phyloP scores from a whole-genome alignment of 192 early-diverging fungal species.

The Coemansia sp. region DNA sequence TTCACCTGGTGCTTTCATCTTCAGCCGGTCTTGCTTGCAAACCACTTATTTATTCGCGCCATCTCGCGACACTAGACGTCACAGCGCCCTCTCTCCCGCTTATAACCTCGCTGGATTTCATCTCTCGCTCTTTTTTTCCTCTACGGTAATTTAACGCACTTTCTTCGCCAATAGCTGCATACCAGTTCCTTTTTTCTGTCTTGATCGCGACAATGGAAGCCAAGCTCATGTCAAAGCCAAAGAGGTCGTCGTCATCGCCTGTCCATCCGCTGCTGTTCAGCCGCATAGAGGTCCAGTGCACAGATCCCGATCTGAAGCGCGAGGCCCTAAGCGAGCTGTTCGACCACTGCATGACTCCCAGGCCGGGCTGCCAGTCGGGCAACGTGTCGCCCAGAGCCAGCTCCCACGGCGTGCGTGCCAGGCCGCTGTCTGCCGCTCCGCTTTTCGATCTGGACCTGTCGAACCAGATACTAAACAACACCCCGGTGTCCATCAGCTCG shows the following conservation, averaged over 20 bases:
- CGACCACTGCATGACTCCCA: slow-evolving; percentile 49
- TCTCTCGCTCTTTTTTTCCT: neutral
- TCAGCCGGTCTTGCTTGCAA: neutral
- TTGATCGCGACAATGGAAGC: neutral
- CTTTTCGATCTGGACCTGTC: slow-evolving; percentile 22
- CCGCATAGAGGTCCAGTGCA: slow-evolving; percentile 39
- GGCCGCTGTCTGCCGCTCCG: slow-evolving; percentile 46
- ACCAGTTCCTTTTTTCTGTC: neutral
- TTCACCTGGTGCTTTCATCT: neutral
- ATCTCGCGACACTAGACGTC: neutral
- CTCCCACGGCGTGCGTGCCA: slow-evolving; percentile 15
- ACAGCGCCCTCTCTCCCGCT: neutral
- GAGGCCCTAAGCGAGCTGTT: slow-evolving; percentile 53
- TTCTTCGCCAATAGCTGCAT: too few relatives aligned
- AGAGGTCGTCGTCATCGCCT: slow-evolving; percentile 16
- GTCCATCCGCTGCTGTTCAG: slow-evolving; percentile 9
- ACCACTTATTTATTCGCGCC: slow-evolving; percentile 2
- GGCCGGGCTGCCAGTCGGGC: neutral
- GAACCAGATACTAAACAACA: neutral
- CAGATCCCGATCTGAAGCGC: slow-evolving; percentile 46
- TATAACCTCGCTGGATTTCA: neutral
- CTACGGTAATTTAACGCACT: too few relatives aligned
- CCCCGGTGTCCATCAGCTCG: slow-evolving; percentile 8
- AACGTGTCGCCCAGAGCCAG: neutral
- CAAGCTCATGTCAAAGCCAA: slow-evolving; percentile 3